Evolutionary conservation across 1,139 yeast species (phyloP).

Genomic region (Hyphopichia khmerensis): DNA sequence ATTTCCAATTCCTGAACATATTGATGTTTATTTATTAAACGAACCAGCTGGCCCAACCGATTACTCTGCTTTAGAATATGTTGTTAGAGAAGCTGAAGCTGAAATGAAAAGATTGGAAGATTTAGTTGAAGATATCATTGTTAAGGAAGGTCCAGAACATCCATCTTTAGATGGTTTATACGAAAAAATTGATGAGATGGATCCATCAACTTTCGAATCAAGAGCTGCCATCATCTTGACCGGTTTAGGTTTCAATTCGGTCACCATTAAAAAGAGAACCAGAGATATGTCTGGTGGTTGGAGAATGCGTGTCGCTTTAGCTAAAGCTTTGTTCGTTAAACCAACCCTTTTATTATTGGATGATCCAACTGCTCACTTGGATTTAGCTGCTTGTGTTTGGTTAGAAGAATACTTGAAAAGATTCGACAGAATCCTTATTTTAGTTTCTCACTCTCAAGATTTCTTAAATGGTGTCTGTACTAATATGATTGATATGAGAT

Average conservation of each 20-base stretch:
- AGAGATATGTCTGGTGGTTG: slow-evolving; percentile 99
- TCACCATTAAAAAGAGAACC: slow-evolving; percentile 80
- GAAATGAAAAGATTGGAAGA: slow-evolving; percentile 91
- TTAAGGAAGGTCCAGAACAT: slow-evolving; percentile 93
- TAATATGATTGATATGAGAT: slow-evolving; percentile 97
- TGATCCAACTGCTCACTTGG: slow-evolving; percentile 99
- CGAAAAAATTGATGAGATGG: slow-evolving; percentile 95
- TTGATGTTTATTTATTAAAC: slow-evolving; percentile 88
- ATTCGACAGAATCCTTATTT: slow-evolving; percentile 87
- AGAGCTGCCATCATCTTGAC: slow-evolving; percentile 94
- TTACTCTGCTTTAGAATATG: slow-evolving; percentile 90
- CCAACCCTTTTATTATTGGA: slow-evolving; percentile 85
- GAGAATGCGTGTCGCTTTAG: slow-evolving; percentile 90
- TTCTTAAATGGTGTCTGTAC: slow-evolving; percentile 98
- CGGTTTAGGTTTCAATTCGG: slow-evolving; percentile 93
- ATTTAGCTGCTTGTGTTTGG: slow-evolving; percentile 99
- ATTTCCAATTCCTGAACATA: slow-evolving; percentile 88
- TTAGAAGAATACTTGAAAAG: slow-evolving; percentile 95
- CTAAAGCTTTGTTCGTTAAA: slow-evolving; percentile 84
- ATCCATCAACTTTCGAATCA: slow-evolving; percentile 91
- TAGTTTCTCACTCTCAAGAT: slow-evolving; percentile 98
- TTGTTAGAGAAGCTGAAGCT: slow-evolving; percentile 92
- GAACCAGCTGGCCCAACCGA: slow-evolving; percentile 98
- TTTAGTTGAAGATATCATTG: slow-evolving; percentile 83
- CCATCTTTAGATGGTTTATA: slow-evolving; percentile 82